Percentiles rank a stretch among this genome's conserved stretches.
Evolutionary conservation across 495 filamentous ascomycete genomes (phyloP).

Genomic region (Aspergillus taichungensis): DNA sequence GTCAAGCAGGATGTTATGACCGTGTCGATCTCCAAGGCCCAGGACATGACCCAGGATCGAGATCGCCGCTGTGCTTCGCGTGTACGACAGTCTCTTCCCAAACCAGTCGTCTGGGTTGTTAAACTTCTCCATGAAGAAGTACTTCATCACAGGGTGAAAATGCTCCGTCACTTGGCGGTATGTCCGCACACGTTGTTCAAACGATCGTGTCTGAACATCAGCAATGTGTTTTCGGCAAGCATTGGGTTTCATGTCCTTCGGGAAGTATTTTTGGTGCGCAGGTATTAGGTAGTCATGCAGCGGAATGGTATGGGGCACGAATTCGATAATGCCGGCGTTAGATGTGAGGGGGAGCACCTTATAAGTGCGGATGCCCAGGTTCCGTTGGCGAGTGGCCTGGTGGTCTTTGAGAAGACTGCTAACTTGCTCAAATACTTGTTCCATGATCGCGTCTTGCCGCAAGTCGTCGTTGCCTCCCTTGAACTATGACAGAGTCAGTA

Average conservation of each 20-base stretch:
- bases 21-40: conserved; percentile 91
- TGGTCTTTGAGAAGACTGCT: conserved; percentile 80
- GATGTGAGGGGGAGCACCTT: conserved; percentile 85
- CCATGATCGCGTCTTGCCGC: conserved; percentile 99
- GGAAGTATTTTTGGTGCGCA: conserved; percentile 78
- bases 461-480: conserved; percentile 94
- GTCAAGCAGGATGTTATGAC: conserved; percentile 93
- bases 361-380: conserved; percentile 86
- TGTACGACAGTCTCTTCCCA: conserved; percentile 74
- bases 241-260: conserved; percentile 68
- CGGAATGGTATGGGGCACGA: conserved; percentile 84
- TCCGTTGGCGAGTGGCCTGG: conserved; percentile 75
- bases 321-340: conserved; percentile 89
- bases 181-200: conserved; percentile 59
- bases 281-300: conserved; percentile 86
- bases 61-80: conserved; percentile 83
- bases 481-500: conserved; percentile 41
- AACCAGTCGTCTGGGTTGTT: conserved; percentile 96
- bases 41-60: conserved; percentile 92
- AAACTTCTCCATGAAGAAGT: conserved; percentile 95
- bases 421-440: conserved; percentile 96
- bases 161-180: conserved; percentile 67
- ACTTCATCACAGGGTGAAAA: conserved; percentile 90
- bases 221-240: conserved; percentile 69
- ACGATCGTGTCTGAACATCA: conserved; percentile 56